Evolutionary conservation across 2,329 filamentous ascomycete genomes (phyloP), one percentile per base, ranked within the genome.

Genomic region (Penicillium crustosum): DNA sequence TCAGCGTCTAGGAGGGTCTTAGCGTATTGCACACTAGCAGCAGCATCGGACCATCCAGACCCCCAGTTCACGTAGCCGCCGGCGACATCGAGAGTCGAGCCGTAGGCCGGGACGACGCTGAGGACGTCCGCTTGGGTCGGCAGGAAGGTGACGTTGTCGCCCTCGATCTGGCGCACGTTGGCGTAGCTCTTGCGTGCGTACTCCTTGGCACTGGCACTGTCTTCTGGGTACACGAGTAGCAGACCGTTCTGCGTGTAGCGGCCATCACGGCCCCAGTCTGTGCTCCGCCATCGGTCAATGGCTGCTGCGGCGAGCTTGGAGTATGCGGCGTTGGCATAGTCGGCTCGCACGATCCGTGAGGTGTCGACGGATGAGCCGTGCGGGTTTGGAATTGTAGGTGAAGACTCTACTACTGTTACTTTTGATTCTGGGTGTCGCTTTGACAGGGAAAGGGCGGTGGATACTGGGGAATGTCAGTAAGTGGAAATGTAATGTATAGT

Each of bases 281-380:
- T 76, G 47, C 74, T 71, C 82, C 83, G 66, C 81, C 81, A 66
- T 88, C 85, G 90, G 86, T 80, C 74, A 68, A 90, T 89, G 1
- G 92, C 91, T 36, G 85, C 79, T 19, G 84, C 81, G 21, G 88
- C 91, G 45, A 97, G 85, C 17, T 81, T 78, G 6, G 91, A 84
- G 75, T 97, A 97, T 23, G 87, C 83, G 0, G 84, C 78, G 69
- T 93, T 87, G 6, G 90, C 87, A 70, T 97, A 97, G 80, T 97
- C 93, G 38, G 87, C 82, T 35, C 85, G 81, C 49, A 88, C 79
- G 63, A 87, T 87, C 55, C 85, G 83, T 23, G 82, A 86, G 45
- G 79, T 79, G 70, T 88, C 85, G 60, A 86, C 81, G 61, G 81
- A 84, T 12, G 83, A 82, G 53, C 81, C 83, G 67, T 86, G 81